These are phyloP conservation scores for Alternaria arborescens DNA, from an alignment of 2,329 filamentous ascomycete species.

Conservation along the genomic window DNA sequence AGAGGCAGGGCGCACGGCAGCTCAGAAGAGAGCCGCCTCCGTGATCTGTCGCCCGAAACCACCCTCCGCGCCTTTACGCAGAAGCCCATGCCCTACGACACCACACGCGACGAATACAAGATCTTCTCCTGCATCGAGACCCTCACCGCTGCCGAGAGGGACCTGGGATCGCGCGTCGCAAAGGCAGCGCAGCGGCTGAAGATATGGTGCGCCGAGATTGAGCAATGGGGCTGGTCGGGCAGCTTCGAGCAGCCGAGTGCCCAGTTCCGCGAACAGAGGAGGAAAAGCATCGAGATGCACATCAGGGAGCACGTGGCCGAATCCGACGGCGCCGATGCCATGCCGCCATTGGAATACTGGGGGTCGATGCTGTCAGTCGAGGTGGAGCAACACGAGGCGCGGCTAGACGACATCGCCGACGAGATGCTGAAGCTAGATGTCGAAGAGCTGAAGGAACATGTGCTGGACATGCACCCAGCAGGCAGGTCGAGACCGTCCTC, in stretches of 20 bases:
- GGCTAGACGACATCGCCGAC: constrained; percentile 76
- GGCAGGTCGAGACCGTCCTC: constrained; percentile 57
- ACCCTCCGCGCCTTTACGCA: constrained; percentile 55
- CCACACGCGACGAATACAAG: constrained; percentile 52
- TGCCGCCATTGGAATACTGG: constrained; percentile 62
- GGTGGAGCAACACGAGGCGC: constrained; percentile 73
- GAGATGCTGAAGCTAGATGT: constrained; percentile 76
- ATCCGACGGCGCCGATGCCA: constrained; percentile 30
- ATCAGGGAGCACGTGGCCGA: constrained; percentile 42
- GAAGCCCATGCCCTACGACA: constrained; percentile 55
- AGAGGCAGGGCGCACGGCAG: constrained; percentile 34
- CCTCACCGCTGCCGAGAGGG: constrained; percentile 71
- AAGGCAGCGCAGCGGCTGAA: constrained; percentile 74
- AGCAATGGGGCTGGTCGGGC: constrained; percentile 67
- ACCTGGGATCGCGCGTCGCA: constrained; percentile 75
- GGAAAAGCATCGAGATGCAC: constrained; percentile 43
- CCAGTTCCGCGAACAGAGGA: constrained; percentile 34
- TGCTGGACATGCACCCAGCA: constrained; percentile 78
- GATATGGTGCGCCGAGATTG: constrained; percentile 78
- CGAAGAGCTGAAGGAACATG: constrained; percentile 88
- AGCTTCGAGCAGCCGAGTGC: constrained; percentile 55
- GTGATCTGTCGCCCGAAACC: constrained; percentile 52
- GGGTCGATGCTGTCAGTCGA: constrained; percentile 74
- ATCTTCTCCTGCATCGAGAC: constrained; percentile 65
- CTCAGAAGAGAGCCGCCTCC: constrained; percentile 45